Percentiles rank a stretch among this genome's conserved stretches.
Evolutionary conservation across 805 yeast species (phyloP).

Genomic region (Metschnikowia proteae): DNA sequence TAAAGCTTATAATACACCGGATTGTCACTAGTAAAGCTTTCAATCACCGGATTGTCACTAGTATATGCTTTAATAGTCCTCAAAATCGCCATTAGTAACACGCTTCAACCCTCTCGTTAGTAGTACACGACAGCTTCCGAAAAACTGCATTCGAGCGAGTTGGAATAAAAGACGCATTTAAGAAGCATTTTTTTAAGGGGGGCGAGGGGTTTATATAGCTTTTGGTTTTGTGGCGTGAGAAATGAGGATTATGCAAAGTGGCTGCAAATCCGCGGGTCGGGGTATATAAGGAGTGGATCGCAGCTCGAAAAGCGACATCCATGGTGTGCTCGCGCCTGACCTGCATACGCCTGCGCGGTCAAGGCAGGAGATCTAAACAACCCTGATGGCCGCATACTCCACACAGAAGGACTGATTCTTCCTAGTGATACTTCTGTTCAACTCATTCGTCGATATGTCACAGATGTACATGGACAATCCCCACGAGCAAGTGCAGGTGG

Average conservation of each 20-base stretch:
- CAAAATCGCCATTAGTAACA: too few species aligned
- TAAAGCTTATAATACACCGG: too few species aligned
- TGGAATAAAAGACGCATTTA: too few species aligned
- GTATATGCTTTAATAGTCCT: too few species aligned
- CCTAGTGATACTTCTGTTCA: not conserved
- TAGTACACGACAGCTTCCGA: too few species aligned
- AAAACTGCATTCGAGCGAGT: too few species aligned
- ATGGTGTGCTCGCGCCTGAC: not conserved
- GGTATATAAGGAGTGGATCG: slow-evolving; percentile 1
- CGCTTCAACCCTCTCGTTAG: too few species aligned
- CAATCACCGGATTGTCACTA: too few species aligned
- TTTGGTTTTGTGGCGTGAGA: not conserved
- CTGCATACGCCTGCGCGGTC: slow-evolving; percentile 1
- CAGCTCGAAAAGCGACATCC: not conserved
- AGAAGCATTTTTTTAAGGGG: too few species aligned
- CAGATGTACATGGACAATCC: slow-evolving; percentile 67
- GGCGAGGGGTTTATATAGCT: not conserved
- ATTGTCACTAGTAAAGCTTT: too few species aligned
- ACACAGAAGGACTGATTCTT: not conserved
- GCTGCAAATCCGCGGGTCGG: slow-evolving; percentile 1
- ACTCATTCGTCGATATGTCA: not conserved
- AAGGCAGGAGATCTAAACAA: slow-evolving; percentile 1
- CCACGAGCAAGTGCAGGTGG: slow-evolving; percentile 76
- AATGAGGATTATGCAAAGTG: not conserved
- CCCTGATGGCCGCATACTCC: not conserved